Conservation (phyloP, 805 yeast species). For the Metschnikowia cubensis region DNA sequence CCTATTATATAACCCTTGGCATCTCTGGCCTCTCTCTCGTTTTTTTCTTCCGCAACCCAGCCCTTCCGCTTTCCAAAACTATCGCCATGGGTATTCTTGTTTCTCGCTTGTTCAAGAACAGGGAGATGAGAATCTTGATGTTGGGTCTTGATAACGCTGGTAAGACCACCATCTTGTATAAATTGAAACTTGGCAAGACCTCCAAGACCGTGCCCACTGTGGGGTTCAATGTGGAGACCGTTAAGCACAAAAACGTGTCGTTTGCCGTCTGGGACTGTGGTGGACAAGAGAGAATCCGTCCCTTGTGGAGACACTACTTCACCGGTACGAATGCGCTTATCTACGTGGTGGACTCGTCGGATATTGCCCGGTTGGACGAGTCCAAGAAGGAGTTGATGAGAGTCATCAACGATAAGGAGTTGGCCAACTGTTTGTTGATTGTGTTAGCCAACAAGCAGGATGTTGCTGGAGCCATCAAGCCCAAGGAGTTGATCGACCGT, state of each 20-base stretch:
- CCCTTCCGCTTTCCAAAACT: too few relatives aligned
- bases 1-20: neutral
- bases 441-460: slow-evolving; percentile 91
- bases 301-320: slow-evolving; percentile 93
- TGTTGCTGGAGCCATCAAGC: slow-evolving; percentile 64
- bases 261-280: slow-evolving; percentile 95
- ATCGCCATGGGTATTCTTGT: slow-evolving; percentile 5
- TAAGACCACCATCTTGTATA: slow-evolving; percentile 82
- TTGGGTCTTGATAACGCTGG: slow-evolving; percentile 93
- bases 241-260: slow-evolving; percentile 73
- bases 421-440: slow-evolving; percentile 71
- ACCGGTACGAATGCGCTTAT: slow-evolving; percentile 90
- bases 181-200: slow-evolving; percentile 70
- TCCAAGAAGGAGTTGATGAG: slow-evolving; percentile 73
- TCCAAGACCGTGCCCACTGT: slow-evolving; percentile 81
- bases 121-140: slow-evolving; percentile 95
- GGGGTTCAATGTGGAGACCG: slow-evolving; percentile 89
- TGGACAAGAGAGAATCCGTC: slow-evolving; percentile 90
- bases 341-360: slow-evolving; percentile 84
- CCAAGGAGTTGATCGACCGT: slow-evolving; percentile 73
- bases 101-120: slow-evolving; percentile 59
- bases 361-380: slow-evolving; percentile 65
- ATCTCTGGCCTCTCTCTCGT: too few relatives aligned
- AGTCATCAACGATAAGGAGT: slow-evolving; percentile 78
- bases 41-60: neutral